Evolutionary conservation across 768 basidiomycete species (phyloP).

Genomic region (Sarcomyxa edulis): DNA sequence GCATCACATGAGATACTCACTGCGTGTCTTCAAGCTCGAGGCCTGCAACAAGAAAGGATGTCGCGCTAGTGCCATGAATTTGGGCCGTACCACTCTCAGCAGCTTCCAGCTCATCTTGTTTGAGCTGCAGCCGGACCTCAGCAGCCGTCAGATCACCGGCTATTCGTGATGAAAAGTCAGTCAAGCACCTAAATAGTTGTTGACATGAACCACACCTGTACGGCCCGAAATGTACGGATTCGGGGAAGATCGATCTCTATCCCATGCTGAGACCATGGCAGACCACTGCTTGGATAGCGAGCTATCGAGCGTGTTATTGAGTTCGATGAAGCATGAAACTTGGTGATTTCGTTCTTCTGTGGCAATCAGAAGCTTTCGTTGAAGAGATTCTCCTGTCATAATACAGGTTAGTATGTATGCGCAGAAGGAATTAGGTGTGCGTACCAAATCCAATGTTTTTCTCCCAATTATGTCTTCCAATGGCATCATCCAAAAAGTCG

Average conservation of each 20-base stretch:
- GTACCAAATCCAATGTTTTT: conserved; percentile 12
- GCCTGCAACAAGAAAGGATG: conserved; percentile 10
- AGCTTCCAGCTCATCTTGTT: conserved; percentile 7
- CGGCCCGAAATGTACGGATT: conserved; percentile 7
- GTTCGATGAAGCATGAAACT: conserved; percentile 1
- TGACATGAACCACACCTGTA: conserved; percentile 10
- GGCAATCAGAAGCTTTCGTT: not conserved
- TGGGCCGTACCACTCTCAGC: conserved; percentile 2
- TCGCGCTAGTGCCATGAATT: conserved; percentile 9
- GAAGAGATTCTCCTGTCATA: too few relatives aligned
- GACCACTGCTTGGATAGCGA: conserved; percentile 3
- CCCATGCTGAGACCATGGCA: conserved; percentile 6
- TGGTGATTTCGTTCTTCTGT: not conserved
- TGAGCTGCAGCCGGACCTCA: conserved; percentile 3
- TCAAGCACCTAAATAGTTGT: not conserved
- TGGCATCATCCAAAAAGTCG: conserved; percentile 22
- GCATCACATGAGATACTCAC: too few relatives aligned
- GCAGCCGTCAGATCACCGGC: conserved; percentile 1
- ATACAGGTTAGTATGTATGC: not conserved
- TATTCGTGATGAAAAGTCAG: conserved; percentile 5
- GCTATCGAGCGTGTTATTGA: not conserved
- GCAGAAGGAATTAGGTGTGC: not conserved
- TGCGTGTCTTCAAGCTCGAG: conserved; percentile 16
- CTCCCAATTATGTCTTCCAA: conserved; percentile 20
- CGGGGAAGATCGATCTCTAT: conserved; percentile 5